These are phyloP conservation scores for Backusella liffmaniae DNA, from an alignment of 192 early-diverging fungal genomes.

Conservation along the genomic window DNA sequence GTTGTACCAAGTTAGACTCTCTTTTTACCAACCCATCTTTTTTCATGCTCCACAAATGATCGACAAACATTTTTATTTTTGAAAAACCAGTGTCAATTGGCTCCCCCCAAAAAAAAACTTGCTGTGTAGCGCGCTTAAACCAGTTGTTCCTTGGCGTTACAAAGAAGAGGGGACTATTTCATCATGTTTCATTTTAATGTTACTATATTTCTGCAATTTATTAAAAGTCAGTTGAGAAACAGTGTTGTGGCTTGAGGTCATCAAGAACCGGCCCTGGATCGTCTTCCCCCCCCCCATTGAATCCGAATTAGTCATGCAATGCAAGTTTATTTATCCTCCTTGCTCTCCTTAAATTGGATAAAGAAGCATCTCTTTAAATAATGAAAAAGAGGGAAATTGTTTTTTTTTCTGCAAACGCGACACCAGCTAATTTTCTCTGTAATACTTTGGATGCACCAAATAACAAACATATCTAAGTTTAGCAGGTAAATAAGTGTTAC, in stretches of 20 bases:
- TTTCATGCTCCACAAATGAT: neutral
- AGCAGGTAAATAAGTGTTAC: neutral
- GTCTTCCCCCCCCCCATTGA: neutral
- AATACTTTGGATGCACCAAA: neutral
- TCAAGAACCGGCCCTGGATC: neutral
- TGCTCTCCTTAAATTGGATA: neutral
- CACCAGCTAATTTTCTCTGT: neutral
- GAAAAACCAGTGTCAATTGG: neutral
- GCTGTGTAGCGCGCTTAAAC: neutral
- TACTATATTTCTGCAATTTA: neutral
- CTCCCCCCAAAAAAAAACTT: too few species aligned
- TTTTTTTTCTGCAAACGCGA: neutral
- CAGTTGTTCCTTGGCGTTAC: neutral
- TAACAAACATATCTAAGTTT: neutral
- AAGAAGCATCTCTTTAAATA: neutral
- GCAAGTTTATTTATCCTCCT: neutral
- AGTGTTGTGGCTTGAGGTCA: neutral
- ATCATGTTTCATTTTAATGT: neutral
- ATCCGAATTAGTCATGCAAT: neutral
- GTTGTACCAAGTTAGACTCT: neutral
- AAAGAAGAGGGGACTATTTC: neutral
- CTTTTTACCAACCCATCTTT: neutral
- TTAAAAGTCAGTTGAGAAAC: neutral
- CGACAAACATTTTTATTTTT: neutral
- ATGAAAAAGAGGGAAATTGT: neutral